Evolutionary conservation across 2,329 filamentous ascomycete species (phyloP).

Genomic region (Sporothrix curviconia): DNA sequence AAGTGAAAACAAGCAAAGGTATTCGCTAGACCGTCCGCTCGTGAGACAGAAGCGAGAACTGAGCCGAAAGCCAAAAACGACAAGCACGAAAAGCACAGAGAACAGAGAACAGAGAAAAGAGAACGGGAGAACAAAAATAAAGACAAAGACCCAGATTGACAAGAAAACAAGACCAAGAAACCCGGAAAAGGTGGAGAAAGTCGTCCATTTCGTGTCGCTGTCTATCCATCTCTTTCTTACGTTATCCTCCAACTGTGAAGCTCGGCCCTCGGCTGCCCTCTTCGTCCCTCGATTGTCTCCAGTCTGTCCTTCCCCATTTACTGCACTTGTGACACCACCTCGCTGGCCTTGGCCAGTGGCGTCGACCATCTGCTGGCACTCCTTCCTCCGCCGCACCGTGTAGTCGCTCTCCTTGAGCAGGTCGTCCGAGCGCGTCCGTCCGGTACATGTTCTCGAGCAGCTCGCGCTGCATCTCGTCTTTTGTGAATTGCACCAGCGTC

Average conservation of each 20-base stretch:
- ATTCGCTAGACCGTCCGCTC: no score
- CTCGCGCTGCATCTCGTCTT: constrained; percentile 97
- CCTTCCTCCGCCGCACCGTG: constrained; percentile 88
- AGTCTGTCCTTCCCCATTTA: constrained; percentile 26
- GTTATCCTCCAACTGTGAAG: no score
- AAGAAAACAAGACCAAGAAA: not conserved
- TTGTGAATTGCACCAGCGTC: constrained; percentile 90
- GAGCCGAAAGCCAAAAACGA: not conserved
- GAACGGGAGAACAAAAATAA: not conserved
- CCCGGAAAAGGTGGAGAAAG: not conserved
- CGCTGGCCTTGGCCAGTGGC: constrained; percentile 79
- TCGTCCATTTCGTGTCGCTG: constrained; percentile 1
- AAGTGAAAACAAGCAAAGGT: not conserved
- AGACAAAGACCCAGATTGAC: not conserved
- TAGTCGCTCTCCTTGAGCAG: constrained; percentile 97
- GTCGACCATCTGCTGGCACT: constrained; percentile 99
- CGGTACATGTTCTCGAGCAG: constrained; percentile 97
- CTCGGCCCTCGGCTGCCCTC: no score
- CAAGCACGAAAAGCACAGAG: not conserved
- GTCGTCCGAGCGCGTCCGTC: constrained; percentile 79
- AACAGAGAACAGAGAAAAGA: not conserved
- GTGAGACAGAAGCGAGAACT: no score
- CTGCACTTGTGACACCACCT: constrained; percentile 84
- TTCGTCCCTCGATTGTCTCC: not conserved
- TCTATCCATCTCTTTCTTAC: not conserved